Base-by-base conservation (phyloP, 1,284 basidiomycete genomes). In the Rhodotorula sp. region DNA sequence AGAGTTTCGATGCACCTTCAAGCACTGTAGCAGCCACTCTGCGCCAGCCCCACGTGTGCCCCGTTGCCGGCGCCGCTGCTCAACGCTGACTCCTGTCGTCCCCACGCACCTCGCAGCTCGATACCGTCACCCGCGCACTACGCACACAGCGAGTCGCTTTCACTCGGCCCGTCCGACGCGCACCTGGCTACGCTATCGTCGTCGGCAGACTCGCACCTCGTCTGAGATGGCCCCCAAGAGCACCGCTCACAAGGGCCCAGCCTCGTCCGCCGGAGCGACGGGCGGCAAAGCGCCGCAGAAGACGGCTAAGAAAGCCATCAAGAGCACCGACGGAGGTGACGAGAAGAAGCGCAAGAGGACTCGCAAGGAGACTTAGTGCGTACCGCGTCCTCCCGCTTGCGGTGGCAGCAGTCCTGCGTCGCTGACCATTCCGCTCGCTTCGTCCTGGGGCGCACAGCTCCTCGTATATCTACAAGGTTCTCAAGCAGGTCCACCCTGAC, bases 401-500 rank as follows among this genome's bases (percentile, higher is more conserved):
- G 40, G 7, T 18, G 40, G 10, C 40, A 4, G 40, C 40, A 44
- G 40, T 15, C n/a, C 24, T n/a, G 52, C 26, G 48, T 10, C 40
- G 22, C 50, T 51, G 50, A 31, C 40, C 15, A 3, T 13, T 44
- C 40, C 40, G 40, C 11, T 6, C 40, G 11, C 16, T 13, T 18
- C 16, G 40, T 4, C 10, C 15, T 7, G 40, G 7, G 3, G 11
- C 40, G 16, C 40, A 11, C 57, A 47, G 28, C 71, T 74, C 72
- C 16, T 66, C 76, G 53, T 77, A 77, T 70, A 75, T 77, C 74
- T 77, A 71, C 75, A 76, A 76, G 68, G 90, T 92, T 75, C 84
- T 92, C 73, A 92, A 89, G 83, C 91, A 93, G 81, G 93, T 96
- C 73, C 93, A 96, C 85, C 94, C 70, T 31, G 73, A 82, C 79